These are phyloP conservation scores for Thielaviopsis populi DNA, from an alignment of 2,329 filamentous ascomycete species.

Conservation along the genomic window DNA sequence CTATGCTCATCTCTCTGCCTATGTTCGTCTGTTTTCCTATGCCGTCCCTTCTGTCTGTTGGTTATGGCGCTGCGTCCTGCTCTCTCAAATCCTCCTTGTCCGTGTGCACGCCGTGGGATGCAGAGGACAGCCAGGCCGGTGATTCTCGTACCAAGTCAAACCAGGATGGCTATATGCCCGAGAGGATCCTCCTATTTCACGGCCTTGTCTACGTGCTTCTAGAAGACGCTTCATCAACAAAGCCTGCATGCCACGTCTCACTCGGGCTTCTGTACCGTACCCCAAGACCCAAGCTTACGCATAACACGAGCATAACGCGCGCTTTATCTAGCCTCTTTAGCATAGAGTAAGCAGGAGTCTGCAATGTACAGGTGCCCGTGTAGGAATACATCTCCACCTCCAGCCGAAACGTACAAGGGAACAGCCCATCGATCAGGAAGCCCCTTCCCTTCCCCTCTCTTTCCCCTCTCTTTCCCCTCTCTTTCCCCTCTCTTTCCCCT, in stretches of 20 bases:
- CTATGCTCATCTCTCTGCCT: not conserved
- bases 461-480: not conserved
- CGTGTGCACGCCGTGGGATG: not conserved
- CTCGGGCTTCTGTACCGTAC: not conserved
- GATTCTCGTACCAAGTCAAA: not conserved
- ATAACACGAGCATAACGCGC: not conserved
- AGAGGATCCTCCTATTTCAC: not conserved
- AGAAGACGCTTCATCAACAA: conserved; percentile 1
- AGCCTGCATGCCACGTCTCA: not conserved
- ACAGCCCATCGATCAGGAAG: not conserved
- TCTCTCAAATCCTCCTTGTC: not conserved
- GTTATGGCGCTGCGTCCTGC: not conserved
- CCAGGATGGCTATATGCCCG: not conserved
- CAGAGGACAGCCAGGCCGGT: not conserved
- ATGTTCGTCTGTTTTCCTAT: not conserved
- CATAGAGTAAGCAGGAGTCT: not conserved
- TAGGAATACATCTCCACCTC: not conserved
- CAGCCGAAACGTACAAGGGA: not conserved
- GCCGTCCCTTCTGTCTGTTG: no score
- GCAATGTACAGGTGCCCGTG: not conserved
- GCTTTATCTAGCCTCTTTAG: not conserved
- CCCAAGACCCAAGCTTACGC: not conserved
- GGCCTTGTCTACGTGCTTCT: not conserved
- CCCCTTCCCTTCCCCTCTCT: not conserved
- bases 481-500: not conserved